phyloP scores from a whole-genome alignment of 345 rosid species.

The Rubroshorea leprosula region DNA sequence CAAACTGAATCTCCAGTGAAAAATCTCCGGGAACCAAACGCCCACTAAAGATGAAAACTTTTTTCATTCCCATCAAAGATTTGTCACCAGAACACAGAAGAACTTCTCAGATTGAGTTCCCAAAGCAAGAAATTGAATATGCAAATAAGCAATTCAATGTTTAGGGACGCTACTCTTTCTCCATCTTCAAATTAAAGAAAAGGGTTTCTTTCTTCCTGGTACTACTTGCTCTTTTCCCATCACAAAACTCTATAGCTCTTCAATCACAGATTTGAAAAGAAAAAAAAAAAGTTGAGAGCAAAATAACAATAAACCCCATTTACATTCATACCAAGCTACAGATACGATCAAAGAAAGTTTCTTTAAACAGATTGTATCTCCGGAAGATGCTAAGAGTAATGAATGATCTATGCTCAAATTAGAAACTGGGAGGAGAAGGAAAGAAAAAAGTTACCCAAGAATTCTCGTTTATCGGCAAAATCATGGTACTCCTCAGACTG shows the following conservation, averaged over 20 bases:
- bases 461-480: slow-evolving; percentile 84
- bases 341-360: background rate
- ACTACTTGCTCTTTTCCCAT: no score
- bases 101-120: background rate
- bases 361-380: background rate
- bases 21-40: no score
- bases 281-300: background rate
- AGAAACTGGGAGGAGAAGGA: background rate
- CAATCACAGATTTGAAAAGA: no score
- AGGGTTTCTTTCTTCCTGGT: background rate
- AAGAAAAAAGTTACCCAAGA: slow-evolving; percentile 57
- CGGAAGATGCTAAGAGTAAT: background rate
- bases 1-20: no score
- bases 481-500: slow-evolving; percentile 78
- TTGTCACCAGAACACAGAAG: background rate
- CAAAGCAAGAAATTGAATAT: no score
- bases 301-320: background rate
- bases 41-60: background rate
- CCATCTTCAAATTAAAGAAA: background rate
- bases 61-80: background rate
- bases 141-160: background rate
- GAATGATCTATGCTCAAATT: background rate
- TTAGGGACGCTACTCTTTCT: background rate
- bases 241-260: no score
- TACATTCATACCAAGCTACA: background rate